These are phyloP conservation scores for Colletotrichum ledebouriae DNA, from an alignment of 2,329 filamentous ascomycete species.

Conservation along the genomic window DNA sequence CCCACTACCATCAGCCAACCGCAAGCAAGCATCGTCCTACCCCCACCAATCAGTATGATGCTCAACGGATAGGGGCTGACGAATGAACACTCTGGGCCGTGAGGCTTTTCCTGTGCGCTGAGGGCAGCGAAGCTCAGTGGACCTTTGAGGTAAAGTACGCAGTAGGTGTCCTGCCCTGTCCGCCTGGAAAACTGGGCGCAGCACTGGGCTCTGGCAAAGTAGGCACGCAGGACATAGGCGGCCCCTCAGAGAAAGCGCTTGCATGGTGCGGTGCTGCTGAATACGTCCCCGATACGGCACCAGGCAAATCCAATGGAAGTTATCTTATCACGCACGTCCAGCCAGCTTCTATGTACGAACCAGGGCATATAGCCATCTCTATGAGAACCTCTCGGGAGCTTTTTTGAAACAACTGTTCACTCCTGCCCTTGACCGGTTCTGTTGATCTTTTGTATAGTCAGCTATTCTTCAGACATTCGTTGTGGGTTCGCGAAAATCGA, in stretches of 20 bases:
- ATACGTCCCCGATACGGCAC: conserved; percentile 23
- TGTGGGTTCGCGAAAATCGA: no score
- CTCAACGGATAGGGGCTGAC: conserved; percentile 4
- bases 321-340: conserved; percentile 29
- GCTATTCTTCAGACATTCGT: no score
- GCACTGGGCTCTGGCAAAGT: neutral
- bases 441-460: no score
- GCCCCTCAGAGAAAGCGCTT: conserved; percentile 14
- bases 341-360: conserved; percentile 13
- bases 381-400: neutral
- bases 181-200: conserved; percentile 36
- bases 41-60: conserved; percentile 9
- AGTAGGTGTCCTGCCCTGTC: conserved; percentile 9
- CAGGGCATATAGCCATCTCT: conserved; percentile 20
- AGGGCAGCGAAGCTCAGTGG: conserved; percentile 18
- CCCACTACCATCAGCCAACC: conserved; percentile 11
- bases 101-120: conserved; percentile 1
- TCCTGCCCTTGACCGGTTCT: no score
- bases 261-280: neutral
- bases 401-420: neutral
- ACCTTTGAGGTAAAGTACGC: neutral
- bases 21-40: neutral
- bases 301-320: neutral
- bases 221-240: neutral
- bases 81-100: conserved; percentile 5